phyloP scores from a whole-genome alignment of 2,329 filamentous ascomycete species.

The Botrytis fabae region DNA sequence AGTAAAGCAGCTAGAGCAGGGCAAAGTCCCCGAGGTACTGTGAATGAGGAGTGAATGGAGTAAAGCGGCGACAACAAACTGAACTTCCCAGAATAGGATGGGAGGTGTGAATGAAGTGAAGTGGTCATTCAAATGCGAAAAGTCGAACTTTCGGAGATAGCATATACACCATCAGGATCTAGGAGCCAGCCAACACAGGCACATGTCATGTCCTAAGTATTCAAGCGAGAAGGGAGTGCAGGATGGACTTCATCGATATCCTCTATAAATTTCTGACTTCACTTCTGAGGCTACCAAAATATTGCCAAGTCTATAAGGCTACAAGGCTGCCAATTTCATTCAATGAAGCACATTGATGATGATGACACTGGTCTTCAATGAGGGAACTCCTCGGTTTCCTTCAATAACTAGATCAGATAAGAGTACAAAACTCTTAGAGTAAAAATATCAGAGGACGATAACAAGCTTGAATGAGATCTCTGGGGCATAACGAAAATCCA shows the following conservation, averaged over 20 bases:
- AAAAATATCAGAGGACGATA: neutral
- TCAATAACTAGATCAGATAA: conserved; percentile 9
- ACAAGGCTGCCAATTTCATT: conserved; percentile 16
- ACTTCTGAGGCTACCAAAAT: conserved; percentile 9
- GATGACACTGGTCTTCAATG: conserved; percentile 19
- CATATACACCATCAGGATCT: neutral
- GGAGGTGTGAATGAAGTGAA: conserved; percentile 3
- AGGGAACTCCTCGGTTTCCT: conserved; percentile 14
- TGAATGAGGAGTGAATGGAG: neutral
- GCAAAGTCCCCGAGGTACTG: neutral
- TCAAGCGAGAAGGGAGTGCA: neutral
- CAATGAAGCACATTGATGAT: neutral
- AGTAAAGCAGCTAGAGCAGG: conserved; percentile 1
- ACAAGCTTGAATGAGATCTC: neutral
- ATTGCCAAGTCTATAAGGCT: conserved; percentile 6
- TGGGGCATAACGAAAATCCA: neutral
- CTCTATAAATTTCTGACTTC: conserved; percentile 1
- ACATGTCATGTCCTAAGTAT: neutral
- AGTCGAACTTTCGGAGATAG: neutral
- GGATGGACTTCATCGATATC: neutral
- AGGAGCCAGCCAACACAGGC: neutral
- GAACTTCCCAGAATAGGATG: neutral
- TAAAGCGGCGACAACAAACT: neutral
- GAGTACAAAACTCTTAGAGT: neutral
- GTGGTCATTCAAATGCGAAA: neutral